These are phyloP conservation scores for Eucalyptus curtisii DNA, from an alignment of 345 rosid genomes.

Conservation along the genomic window DNA sequence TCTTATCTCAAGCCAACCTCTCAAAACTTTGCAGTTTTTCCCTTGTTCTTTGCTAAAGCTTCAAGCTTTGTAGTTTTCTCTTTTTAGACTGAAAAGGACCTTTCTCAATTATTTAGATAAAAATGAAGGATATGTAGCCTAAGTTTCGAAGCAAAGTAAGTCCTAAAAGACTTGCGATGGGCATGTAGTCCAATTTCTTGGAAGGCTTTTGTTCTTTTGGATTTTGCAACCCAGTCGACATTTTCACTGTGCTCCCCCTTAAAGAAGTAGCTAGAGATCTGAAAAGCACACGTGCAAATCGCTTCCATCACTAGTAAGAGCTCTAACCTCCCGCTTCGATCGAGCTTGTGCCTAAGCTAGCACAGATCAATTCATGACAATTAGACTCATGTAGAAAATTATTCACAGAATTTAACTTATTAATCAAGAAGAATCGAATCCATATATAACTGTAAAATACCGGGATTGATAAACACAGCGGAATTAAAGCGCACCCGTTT, in stretches of 20 bases:
- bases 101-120: neutral
- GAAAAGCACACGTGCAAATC: neutral
- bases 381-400: too few species aligned
- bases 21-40: neutral
- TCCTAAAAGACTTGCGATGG: neutral
- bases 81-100: neutral
- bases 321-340: neutral
- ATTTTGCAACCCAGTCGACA: neutral
- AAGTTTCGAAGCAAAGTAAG: neutral
- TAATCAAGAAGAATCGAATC: too few species aligned
- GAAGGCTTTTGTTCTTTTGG: neutral
- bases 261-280: neutral
- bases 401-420: too few species aligned
- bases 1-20: neutral
- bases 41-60: neutral
- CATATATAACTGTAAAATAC: too few species aligned
- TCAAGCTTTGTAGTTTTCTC: neutral
- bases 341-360: neutral
- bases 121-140: neutral
- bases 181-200: neutral
- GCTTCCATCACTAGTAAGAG: neutral
- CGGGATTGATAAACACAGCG: too few species aligned
- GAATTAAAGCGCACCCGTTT: too few species aligned
- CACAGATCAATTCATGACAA: neutral
- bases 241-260: neutral